These are phyloP conservation scores for Anisodus tanguticus DNA, from an alignment of 257 asterid species.

Conservation along the genomic window DNA sequence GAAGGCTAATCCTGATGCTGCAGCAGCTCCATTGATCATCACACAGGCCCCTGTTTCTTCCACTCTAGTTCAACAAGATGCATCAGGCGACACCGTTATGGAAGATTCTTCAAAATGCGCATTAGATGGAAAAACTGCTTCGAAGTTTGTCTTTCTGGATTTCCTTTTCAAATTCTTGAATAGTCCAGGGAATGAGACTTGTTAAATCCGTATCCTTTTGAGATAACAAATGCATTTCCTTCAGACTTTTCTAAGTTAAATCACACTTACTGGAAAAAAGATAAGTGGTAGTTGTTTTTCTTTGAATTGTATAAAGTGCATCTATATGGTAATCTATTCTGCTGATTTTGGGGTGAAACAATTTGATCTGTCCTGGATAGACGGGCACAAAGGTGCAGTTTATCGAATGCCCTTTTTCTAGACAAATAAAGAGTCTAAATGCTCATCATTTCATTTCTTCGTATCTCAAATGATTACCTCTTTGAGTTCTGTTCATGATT, in stretches of 20 bases:
- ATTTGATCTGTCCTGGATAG: not conserved
- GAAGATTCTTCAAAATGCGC: conserved; percentile 58
- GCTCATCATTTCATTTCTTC: conserved; percentile 13
- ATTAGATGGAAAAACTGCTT: conserved; percentile 64
- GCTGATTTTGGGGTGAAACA: conserved; percentile 19
- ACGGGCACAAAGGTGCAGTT: not conserved
- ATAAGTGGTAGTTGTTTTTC: not conserved
- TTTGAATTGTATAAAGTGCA: not conserved
- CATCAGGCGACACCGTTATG: conserved; percentile 43
- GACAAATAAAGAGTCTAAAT: not conserved
- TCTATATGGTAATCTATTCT: conserved; percentile 6
- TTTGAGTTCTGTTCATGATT: conserved; percentile 8
- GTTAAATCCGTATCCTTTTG: not conserved
- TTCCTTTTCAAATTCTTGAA: conserved; percentile 26
- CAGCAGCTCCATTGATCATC: conserved; percentile 49
- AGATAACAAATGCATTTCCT: conserved; percentile 2
- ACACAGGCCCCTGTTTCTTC: conserved; percentile 45
- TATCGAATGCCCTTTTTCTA: not conserved
- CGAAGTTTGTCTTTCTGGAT: conserved; percentile 55
- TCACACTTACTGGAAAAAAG: conserved; percentile 8
- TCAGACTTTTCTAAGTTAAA: not conserved
- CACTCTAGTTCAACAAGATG: conserved; percentile 53
- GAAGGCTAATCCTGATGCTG: conserved; percentile 53
- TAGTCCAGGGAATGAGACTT: not conserved
- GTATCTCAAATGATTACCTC: not conserved